Conservation (phyloP, 805 yeast species). For the Maudiozyma pseudohumilis region DNA sequence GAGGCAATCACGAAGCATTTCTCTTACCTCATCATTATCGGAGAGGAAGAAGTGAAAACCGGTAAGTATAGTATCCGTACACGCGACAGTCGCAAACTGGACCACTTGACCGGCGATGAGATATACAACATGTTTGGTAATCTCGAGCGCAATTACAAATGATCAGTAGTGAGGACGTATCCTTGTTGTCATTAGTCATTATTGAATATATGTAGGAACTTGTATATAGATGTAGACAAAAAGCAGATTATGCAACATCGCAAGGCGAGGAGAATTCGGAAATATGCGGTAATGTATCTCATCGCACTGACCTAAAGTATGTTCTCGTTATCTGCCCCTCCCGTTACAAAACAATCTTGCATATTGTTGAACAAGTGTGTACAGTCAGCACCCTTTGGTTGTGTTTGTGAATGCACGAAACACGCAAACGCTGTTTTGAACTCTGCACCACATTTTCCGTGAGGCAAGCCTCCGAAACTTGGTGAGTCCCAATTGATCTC, state of each 20-base stretch:
- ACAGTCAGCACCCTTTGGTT: conserved; percentile 96
- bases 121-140: conserved; percentile 43
- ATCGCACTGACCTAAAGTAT: too few relatives aligned
- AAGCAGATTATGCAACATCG: too few relatives aligned
- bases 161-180: conserved; percentile 6
- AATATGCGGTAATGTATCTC: too few relatives aligned
- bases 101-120: conserved; percentile 39
- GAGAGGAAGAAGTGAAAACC: conserved; percentile 66
- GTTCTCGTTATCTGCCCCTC: too few relatives aligned
- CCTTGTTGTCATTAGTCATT: not conserved
- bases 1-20: conserved; percentile 70
- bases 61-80: conserved; percentile 56
- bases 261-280: too few relatives aligned
- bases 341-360: conserved; percentile 91
- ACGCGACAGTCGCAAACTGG: conserved; percentile 39
- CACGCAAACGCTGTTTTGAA: conserved; percentile 91
- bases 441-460: conserved; percentile 97
- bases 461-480: conserved; percentile 98
- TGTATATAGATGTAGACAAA: not conserved
- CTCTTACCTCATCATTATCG: conserved; percentile 73
- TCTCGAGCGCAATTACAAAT: conserved; percentile 42
- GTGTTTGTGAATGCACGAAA: conserved; percentile 85
- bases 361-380: conserved; percentile 79
- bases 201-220: not conserved
- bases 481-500: conserved; percentile 99